A percentile compares a stretch with the other conserved stretches of the same genome.
Evolutionary conservation across 495 filamentous ascomycete species (phyloP).

Genomic region (Penicillium tannophilum): DNA sequence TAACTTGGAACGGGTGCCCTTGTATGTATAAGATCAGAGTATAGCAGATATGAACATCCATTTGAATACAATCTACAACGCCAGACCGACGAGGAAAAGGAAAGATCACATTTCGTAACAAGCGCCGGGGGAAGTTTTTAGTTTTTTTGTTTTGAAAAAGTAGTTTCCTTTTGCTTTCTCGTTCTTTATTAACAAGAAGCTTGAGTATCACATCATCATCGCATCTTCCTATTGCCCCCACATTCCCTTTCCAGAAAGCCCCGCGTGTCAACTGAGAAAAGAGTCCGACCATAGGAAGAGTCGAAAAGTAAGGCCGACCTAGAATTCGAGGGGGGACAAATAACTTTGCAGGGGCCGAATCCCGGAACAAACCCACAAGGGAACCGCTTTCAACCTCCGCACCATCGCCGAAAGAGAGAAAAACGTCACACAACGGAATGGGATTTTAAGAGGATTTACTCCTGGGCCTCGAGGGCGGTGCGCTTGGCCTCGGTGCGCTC

Average conservation of each 20-base stretch:
- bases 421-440: constrained; percentile 39
- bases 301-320: constrained; percentile 30
- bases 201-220: constrained; percentile 41
- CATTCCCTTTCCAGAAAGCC: constrained; percentile 24
- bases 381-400: constrained; percentile 45
- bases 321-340: constrained; percentile 25
- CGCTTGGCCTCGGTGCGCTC: constrained; percentile 89
- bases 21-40: background rate
- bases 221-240: constrained; percentile 33
- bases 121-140: constrained; percentile 24
- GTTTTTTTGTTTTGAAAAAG: constrained; percentile 26
- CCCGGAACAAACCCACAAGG: constrained; percentile 26
- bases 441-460: constrained; percentile 48
- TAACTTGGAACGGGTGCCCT: too few species aligned
- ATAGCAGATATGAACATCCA: background rate
- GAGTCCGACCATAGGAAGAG: constrained; percentile 31
- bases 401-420: constrained; percentile 43
- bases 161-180: constrained; percentile 38
- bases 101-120: constrained; percentile 25
- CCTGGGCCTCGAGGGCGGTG: constrained; percentile 75
- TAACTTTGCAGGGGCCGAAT: constrained; percentile 20
- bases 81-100: constrained; percentile 6
- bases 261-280: constrained; percentile 22
- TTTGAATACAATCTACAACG: background rate
- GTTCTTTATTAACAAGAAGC: constrained; percentile 37